phyloP scores from a whole-genome alignment of 2,329 filamentous ascomycete species.

The Chrysosphaeria jannelii region DNA sequence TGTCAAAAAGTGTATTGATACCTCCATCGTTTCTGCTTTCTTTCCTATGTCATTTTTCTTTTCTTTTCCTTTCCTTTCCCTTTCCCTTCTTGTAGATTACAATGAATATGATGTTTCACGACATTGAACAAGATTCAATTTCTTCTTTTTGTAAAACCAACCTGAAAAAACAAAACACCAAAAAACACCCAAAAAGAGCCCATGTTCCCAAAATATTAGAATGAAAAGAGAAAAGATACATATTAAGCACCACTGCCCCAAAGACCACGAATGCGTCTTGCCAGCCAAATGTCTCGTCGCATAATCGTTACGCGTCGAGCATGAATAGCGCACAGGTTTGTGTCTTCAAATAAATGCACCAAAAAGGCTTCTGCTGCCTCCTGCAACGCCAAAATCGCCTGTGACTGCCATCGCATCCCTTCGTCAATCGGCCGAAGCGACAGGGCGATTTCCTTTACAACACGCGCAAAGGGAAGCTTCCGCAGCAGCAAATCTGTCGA shows the following conservation, averaged over 20 bases:
- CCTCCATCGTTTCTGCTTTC: neutral
- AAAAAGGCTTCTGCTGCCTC: slow-evolving; percentile 92
- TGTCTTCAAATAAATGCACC: slow-evolving; percentile 87
- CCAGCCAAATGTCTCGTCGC: slow-evolving; percentile 94
- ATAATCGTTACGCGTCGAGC: slow-evolving; percentile 91
- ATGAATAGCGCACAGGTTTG: slow-evolving; percentile 87
- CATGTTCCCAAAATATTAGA: too few species aligned
- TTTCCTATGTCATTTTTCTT: neutral
- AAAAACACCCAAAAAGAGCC: too few species aligned
- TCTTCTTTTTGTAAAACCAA: too few species aligned
- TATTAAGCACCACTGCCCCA: slow-evolving; percentile 38
- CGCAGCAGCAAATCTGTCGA: slow-evolving; percentile 62
- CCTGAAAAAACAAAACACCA: too few species aligned
- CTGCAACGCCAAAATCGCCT: slow-evolving; percentile 76
- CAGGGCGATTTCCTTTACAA: slow-evolving; percentile 49
- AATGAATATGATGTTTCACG: neutral
- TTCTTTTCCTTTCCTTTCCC: neutral
- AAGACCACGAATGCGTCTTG: slow-evolving; percentile 45
- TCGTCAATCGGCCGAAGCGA: slow-evolving; percentile 28
- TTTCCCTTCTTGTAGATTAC: neutral
- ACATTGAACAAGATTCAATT: too few species aligned
- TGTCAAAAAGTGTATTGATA: neutral
- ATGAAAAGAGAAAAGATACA: too few species aligned
- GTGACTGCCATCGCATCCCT: slow-evolving; percentile 81
- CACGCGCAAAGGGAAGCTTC: slow-evolving; percentile 52